A percentile compares a stretch with the other conserved stretches of the same genome.
Conservation (phyloP, 805 yeast species). For the Tetrapisispora arboricola region DNA sequence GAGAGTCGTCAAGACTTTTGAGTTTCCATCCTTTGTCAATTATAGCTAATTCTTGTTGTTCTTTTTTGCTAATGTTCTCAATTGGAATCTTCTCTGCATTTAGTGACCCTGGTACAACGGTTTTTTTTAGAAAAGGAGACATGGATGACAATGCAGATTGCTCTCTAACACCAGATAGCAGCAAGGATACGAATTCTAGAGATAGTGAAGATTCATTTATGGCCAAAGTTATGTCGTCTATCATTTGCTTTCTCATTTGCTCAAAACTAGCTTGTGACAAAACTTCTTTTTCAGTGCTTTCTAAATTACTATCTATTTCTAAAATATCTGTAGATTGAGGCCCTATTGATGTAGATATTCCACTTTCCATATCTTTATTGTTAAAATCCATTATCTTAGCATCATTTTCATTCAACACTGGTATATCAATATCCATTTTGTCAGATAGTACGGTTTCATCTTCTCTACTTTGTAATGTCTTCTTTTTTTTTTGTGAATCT, state of each 20-base stretch:
- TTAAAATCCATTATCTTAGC: background rate
- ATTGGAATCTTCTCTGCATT: constrained; percentile 33
- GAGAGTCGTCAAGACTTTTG: constrained; percentile 50
- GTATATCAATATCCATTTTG: constrained; percentile 1
- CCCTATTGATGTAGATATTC: background rate
- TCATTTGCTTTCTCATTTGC: constrained; percentile 42
- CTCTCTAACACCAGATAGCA: constrained; percentile 73
- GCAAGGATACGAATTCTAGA: constrained; percentile 74
- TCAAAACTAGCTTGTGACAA: constrained; percentile 33
- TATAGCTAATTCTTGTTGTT: constrained; percentile 19
- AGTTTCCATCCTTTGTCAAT: constrained; percentile 69
- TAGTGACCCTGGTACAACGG: constrained; percentile 66
- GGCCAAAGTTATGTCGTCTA: constrained; percentile 50
- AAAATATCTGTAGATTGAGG: background rate
- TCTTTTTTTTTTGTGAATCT: background rate
- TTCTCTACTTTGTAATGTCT: background rate
- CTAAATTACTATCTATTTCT: background rate
- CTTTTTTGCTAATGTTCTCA: constrained; percentile 13
- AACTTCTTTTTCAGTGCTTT: constrained; percentile 4
- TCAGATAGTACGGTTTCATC: constrained; percentile 3
- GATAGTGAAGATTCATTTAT: constrained; percentile 83
- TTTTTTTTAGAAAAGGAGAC: constrained; percentile 71
- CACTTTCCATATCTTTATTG: background rate
- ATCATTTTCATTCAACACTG: background rate
- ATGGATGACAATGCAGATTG: constrained; percentile 80